Conservation (phyloP, 2,329 filamentous ascomycete genomes). For the Microthyrium microscopicum region DNA sequence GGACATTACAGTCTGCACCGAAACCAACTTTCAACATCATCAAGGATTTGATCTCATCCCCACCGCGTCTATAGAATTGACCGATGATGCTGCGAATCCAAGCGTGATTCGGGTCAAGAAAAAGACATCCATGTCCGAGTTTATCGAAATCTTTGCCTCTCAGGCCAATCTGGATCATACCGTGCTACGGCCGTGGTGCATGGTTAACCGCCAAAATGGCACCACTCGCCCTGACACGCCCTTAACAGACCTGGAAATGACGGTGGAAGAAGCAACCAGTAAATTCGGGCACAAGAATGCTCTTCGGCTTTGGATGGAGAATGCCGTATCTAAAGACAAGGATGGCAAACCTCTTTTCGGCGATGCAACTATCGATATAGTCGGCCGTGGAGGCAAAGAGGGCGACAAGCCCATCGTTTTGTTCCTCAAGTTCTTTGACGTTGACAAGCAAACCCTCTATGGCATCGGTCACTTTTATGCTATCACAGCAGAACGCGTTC, state of each 20-base stretch:
- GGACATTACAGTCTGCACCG: conserved; percentile 63
- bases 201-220: conserved; percentile 98
- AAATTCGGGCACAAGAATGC: conserved; percentile 53
- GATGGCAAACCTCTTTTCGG: conserved; percentile 61
- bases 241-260: conserved; percentile 60
- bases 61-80: conserved; percentile 45
- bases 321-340: conserved; percentile 46
- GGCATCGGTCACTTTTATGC: conserved; percentile 79
- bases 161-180: conserved; percentile 53
- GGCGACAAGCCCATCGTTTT: conserved; percentile 51
- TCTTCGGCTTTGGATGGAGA: conserved; percentile 75
- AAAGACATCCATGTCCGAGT: conserved; percentile 58
- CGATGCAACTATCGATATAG: conserved; percentile 41
- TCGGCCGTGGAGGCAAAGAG: conserved; percentile 38
- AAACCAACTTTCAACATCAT: conserved; percentile 64
- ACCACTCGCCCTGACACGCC: conserved; percentile 83
- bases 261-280: conserved; percentile 43
- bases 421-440: conserved; percentile 86
- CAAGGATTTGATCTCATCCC: conserved; percentile 64
- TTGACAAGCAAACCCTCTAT: conserved; percentile 53
- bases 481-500: conserved; percentile 70
- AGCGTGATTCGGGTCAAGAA: conserved; percentile 57
- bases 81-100: conserved; percentile 47
- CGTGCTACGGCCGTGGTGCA: conserved; percentile 73
- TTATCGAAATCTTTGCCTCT: conserved; percentile 52